Base-by-base conservation (phyloP, 768 basidiomycete genomes). In the Lepiota subincarnata region DNA sequence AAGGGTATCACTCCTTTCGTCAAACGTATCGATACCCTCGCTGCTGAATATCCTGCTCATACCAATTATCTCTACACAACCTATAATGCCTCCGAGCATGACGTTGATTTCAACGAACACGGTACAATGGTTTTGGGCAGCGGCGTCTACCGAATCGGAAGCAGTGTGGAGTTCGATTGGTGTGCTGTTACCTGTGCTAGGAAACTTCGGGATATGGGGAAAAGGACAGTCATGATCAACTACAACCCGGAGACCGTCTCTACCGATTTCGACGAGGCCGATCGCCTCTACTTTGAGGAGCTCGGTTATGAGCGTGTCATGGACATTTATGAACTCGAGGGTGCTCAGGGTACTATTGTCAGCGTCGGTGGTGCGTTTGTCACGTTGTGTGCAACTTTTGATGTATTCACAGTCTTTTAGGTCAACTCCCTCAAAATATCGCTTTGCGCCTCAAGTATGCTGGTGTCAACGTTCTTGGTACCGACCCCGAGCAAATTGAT, bases 41-140 rank as follows among this genome's bases (percentile, higher is more conserved):
- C 97, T 24, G 97, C 97, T 55, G 97, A 99, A 70, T 99, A 89
- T 74, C 97, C 97, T 20, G 97, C 97, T 1, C 87, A 95, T 70
- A 99, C 97, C 59, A 98, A 98, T 76, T 98, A 98, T 72, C 87
- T 99, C 53, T 99, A 98, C 74, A 98, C 96, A 16, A 98, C 97
- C 16, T 99, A 98, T 78, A 98, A 98, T 63, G 97, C 94, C 2
- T 88, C 92, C 0, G 83, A 87, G 57, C 97, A 99, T 61, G 97
- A 99, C 63, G 87, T 99, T 66, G 82, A 90, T 18, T 98, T 98
- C 66, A 78, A 95, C 64, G 96, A 98, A 61, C 83, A 97, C 60
- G 97, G 97, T 39, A 98, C 94, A n/a, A 97, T 98, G 92, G 96
- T 99, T 19, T 85, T 98, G 19, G 97, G 97, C 20, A 92, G 89